phyloP scores from a whole-genome alignment of 352 stramenopile species.

The Globisporangium ultimum region DNA sequence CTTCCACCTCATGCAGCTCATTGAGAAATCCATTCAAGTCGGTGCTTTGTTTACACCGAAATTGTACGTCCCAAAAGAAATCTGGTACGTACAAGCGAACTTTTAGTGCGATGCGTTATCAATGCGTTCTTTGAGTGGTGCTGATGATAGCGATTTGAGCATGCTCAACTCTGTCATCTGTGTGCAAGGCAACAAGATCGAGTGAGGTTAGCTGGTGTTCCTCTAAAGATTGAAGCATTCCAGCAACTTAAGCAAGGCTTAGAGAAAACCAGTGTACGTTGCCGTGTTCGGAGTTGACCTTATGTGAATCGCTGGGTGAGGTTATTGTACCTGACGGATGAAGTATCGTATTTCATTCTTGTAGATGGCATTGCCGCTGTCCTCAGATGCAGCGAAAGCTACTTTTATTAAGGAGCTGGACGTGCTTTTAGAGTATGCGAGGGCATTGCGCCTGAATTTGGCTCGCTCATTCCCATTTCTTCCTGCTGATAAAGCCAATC shows the following conservation, averaged over 20 bases:
- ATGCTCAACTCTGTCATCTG: neutral
- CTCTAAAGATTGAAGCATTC: slow-evolving; percentile 62
- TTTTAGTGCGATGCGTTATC: too few relatives aligned
- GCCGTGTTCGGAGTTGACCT: neutral
- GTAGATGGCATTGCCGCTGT: slow-evolving; percentile 56
- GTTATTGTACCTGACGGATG: neutral
- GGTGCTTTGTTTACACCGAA: slow-evolving; percentile 68
- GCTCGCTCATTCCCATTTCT: slow-evolving; percentile 66
- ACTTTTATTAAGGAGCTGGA: slow-evolving; percentile 59
- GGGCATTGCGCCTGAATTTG: slow-evolving; percentile 42
- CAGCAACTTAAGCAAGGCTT: slow-evolving; percentile 65
- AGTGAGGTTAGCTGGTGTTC: slow-evolving; percentile 53
- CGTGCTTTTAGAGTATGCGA: slow-evolving; percentile 44
- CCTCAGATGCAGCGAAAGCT: slow-evolving; percentile 38
- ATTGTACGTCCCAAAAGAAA: slow-evolving; percentile 75
- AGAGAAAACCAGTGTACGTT: slow-evolving; percentile 60
- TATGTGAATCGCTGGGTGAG: neutral
- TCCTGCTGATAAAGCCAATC: slow-evolving; percentile 16
- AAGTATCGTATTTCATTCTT: neutral
- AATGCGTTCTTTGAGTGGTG: too few relatives aligned
- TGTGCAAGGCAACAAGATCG: slow-evolving; percentile 51
- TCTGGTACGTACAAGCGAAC: slow-evolving; percentile 34
- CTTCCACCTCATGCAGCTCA: slow-evolving; percentile 79
- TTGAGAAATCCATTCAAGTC: slow-evolving; percentile 77
- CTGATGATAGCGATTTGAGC: too few relatives aligned